Base-by-base conservation (phyloP, 495 filamentous ascomycete species). In the Penicillium fimorum region DNA sequence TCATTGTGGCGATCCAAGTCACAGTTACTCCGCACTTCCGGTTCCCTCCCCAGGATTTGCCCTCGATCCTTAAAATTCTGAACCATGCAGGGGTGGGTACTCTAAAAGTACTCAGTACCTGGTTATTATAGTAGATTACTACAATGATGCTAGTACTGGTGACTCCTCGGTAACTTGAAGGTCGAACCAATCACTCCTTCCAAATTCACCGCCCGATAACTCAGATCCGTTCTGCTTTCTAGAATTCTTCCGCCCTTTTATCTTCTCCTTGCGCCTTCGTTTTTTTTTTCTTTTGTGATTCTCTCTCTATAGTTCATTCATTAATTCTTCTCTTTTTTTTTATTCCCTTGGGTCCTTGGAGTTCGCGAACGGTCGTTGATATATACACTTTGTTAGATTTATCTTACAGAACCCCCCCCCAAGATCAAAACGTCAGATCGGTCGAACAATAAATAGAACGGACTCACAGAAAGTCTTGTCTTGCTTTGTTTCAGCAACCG, bases 161-260 rank as follows among this genome's bases (percentile, higher is more conserved):
- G 30, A 40, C 15, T 32, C 6, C 15, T 22, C 15, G 33, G 41
- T 43, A 48, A 48, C 32, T 22, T 25, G 4, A 11, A 8, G 12
- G 11, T 4, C 9, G 29, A 48, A 49, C 61, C 61, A 67, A 64
- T 67, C 55, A 58, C 30, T 52, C 55, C 22, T 18, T 40, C 20
- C 29, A 48, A 43, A 61, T 66, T 69, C 66, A 69, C 66, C 66
- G 66, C 66, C 66, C 58, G 35, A 64, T 53, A 25, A 27, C 61
- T 64, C 58, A 55, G 56, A 35, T 52, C 49, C 44, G 46, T 53
- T 56, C 52, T 52, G 50, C 37, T 41, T 59, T 58, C 41, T 57
- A 50, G 55, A 60, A 57, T 60, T 64, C 55, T 50, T 62, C 63
- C 47, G 47, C 56, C 42, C 33, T 65, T 58, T 73, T 61, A 53